Evolutionary conservation across 225 moss, liverwort and hornwort species (phyloP).

Genomic region (Thuidium tamariscinum): DNA sequence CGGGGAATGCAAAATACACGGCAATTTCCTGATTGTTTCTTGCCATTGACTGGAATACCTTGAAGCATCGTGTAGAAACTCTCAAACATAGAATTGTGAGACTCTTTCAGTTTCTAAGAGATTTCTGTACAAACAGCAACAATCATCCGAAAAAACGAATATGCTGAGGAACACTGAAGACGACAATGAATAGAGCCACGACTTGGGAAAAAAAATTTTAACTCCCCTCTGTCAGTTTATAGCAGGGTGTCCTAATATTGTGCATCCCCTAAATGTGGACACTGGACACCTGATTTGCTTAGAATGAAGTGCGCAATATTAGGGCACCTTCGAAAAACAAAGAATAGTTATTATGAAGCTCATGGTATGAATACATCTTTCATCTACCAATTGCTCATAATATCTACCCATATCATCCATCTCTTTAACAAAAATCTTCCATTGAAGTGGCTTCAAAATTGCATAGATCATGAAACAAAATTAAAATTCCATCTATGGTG

Average conservation of each 20-base stretch:
- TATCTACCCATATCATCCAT: background rate
- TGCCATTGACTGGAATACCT: background rate
- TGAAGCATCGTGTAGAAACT: background rate
- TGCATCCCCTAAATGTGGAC: too few species aligned
- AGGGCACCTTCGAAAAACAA: background rate
- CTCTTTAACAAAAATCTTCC: background rate
- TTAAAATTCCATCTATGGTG: background rate
- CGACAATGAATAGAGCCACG: background rate
- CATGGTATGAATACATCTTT: too few species aligned
- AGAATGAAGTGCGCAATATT: background rate
- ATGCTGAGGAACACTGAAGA: background rate
- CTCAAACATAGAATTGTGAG: background rate
- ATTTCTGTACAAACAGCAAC: background rate
- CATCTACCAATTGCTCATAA: background rate
- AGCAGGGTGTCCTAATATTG: too few species aligned
- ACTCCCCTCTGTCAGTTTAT: background rate
- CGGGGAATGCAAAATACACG: background rate
- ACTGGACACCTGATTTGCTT: background rate
- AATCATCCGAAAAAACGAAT: background rate
- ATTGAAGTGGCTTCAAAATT: background rate
- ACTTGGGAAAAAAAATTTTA: background rate
- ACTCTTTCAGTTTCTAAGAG: too few species aligned
- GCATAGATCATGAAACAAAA: background rate
- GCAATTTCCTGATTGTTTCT: background rate
- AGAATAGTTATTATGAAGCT: background rate